phyloP scores from a whole-genome alignment of 495 filamentous ascomycete genomes.

The Penicillium manginii region DNA sequence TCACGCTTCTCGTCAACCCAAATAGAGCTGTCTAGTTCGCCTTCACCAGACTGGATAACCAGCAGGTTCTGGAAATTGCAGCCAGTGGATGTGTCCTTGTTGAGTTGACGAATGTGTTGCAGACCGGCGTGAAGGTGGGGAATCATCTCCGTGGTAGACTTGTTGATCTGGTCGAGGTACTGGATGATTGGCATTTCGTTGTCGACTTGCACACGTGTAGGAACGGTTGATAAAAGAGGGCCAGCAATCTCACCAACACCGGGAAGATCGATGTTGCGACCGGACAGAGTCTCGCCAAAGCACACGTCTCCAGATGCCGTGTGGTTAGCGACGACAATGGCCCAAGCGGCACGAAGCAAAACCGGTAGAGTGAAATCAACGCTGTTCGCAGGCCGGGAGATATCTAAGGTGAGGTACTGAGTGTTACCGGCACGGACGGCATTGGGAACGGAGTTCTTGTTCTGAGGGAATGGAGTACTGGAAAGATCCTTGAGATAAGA shows the following conservation, averaged over 20 bases:
- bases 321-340: constrained; percentile 49
- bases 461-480: constrained; percentile 33
- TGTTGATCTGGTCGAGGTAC: constrained; percentile 47
- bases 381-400: constrained; percentile 23
- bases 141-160: constrained; percentile 50
- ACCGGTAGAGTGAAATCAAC: constrained; percentile 49
- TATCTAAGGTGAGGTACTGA: constrained; percentile 30
- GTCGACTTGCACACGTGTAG: constrained; percentile 49
- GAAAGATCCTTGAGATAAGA: constrained; percentile 36
- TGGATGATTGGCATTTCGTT: constrained; percentile 36
- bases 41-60: constrained; percentile 53
- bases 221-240: constrained; percentile 57
- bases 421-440: constrained; percentile 36
- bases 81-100: constrained; percentile 44
- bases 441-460: constrained; percentile 31
- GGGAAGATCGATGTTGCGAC: constrained; percentile 53
- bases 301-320: constrained; percentile 53
- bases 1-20: constrained; percentile 52
- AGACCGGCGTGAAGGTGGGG: constrained; percentile 53
- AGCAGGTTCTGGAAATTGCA: constrained; percentile 69
- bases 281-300: constrained; percentile 60
- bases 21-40: constrained; percentile 34
- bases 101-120: constrained; percentile 45
- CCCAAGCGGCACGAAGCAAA: constrained; percentile 59
- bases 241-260: constrained; percentile 56